Evolutionary conservation across 2,329 filamentous ascomycete species (phyloP).

Genomic region (Macrophomina pseudophaseolina): DNA sequence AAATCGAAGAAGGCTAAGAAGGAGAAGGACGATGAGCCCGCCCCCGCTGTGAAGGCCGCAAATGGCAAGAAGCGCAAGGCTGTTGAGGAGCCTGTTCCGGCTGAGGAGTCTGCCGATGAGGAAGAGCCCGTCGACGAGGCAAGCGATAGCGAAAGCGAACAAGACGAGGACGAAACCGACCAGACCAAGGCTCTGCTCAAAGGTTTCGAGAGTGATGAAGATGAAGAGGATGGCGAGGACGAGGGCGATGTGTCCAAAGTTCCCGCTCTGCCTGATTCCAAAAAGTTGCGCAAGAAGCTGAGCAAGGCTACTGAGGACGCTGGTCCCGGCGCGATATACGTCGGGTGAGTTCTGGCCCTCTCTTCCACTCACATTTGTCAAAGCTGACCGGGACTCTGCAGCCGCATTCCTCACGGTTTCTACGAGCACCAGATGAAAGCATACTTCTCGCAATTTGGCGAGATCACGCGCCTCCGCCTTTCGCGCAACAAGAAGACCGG

Average conservation of each 20-base stretch:
- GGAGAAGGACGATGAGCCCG: conserved; percentile 15
- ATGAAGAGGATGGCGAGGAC: conserved; percentile 47
- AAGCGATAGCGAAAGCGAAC: conserved; percentile 39
- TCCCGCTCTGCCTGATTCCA: conserved; percentile 40
- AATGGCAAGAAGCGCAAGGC: conserved; percentile 27
- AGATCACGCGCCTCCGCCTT: conserved; percentile 77
- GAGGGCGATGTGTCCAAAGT: conserved; percentile 46
- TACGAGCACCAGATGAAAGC: conserved; percentile 94
- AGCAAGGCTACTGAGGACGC: conserved; percentile 55
- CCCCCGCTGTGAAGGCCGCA: conserved; percentile 5
- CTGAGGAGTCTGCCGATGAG: conserved; percentile 21
- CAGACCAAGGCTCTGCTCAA: conserved; percentile 58
- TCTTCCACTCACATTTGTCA: not conserved
- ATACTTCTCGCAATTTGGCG: conserved; percentile 93
- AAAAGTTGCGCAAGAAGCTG: conserved; percentile 48
- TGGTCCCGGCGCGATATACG: conserved; percentile 80
- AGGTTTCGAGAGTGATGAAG: conserved; percentile 55
- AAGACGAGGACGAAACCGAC: conserved; percentile 41
- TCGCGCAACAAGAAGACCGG: conserved; percentile 93
- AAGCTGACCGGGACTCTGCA: conserved; percentile 33
- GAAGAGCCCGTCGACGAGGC: conserved; percentile 33
- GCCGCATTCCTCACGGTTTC: conserved; percentile 90
- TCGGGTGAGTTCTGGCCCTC: conserved; percentile 61
- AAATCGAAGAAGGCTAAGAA: conserved; percentile 36
- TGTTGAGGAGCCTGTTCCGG: conserved; percentile 16